phyloP scores from a whole-genome alignment of 305 asterid genomes.

The Plantago rigida region DNA sequence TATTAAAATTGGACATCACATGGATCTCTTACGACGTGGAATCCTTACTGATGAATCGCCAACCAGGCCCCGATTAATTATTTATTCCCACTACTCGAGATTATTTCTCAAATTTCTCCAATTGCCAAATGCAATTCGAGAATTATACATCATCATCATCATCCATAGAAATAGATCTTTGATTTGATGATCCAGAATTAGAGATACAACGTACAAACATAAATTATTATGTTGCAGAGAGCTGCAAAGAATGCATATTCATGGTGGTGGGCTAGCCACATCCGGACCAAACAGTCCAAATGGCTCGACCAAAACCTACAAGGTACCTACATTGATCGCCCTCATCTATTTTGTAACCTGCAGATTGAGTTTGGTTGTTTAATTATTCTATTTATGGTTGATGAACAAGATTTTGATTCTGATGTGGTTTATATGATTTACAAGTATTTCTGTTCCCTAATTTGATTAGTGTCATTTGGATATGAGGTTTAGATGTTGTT shows the following conservation, averaged over 20 bases:
- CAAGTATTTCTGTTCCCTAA: not conserved
- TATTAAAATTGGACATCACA: too few relatives aligned
- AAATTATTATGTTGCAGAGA: constrained; percentile 58
- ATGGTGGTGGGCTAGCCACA: constrained; percentile 99
- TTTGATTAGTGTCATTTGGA: not conserved
- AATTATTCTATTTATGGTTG: too few relatives aligned
- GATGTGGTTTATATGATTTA: not conserved
- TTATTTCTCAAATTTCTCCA: too few relatives aligned
- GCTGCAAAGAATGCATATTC: constrained; percentile 94
- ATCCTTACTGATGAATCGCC: too few relatives aligned
- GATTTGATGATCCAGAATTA: not conserved
- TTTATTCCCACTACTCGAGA: too few relatives aligned
- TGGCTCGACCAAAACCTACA: constrained; percentile 87
- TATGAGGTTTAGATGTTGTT: not conserved
- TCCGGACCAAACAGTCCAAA: constrained; percentile 90
- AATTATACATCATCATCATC: too few relatives aligned
- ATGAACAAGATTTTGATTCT: not conserved
- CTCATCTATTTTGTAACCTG: too few relatives aligned
- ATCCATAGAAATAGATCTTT: not conserved
- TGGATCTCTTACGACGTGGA: too few relatives aligned
- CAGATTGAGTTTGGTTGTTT: too few relatives aligned
- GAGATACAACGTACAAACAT: not conserved
- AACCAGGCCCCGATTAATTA: too few relatives aligned
- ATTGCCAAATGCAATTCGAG: too few relatives aligned
- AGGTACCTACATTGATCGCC: constrained; percentile 31